Evolutionary conservation across 495 filamentous ascomycete genomes (phyloP).

Genomic region (Parachaetomium inaequale): DNA sequence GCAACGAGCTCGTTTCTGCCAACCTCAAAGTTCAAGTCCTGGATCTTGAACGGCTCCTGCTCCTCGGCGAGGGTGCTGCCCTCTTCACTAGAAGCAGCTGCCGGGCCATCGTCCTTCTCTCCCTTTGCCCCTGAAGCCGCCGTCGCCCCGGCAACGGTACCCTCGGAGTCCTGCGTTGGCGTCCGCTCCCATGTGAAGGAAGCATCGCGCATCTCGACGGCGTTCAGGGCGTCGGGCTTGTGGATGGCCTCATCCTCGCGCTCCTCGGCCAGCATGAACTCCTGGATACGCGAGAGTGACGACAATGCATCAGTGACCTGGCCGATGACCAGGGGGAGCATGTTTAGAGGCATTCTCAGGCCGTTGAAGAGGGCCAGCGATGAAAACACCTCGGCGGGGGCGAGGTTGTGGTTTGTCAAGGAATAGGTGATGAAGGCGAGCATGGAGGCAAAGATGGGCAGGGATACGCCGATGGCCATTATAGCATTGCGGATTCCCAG

Average conservation of each 20-base stretch:
- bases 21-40: slow-evolving; percentile 67
- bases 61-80: slow-evolving; percentile 54
- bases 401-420: slow-evolving; percentile 64
- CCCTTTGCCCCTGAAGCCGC: slow-evolving; percentile 38
- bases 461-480: slow-evolving; percentile 66
- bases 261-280: slow-evolving; percentile 84
- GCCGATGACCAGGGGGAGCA: slow-evolving; percentile 83
- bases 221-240: slow-evolving; percentile 59
- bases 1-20: slow-evolving; percentile 81
- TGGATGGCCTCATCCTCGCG: slow-evolving; percentile 66
- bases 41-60: slow-evolving; percentile 75
- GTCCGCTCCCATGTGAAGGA: slow-evolving; percentile 92
- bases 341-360: slow-evolving; percentile 80
- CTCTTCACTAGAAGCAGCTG: slow-evolving; percentile 41
- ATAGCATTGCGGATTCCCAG: slow-evolving; percentile 80
- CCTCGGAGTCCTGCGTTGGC: slow-evolving; percentile 56
- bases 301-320: slow-evolving; percentile 86
- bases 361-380: slow-evolving; percentile 91
- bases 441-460: slow-evolving; percentile 93
- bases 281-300: slow-evolving; percentile 77
- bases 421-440: slow-evolving; percentile 91
- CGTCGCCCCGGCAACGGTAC: slow-evolving; percentile 31
- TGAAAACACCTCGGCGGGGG: slow-evolving; percentile 80
- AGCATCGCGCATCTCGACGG: slow-evolving; percentile 67
- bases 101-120: slow-evolving; percentile 39